Evolutionary conservation across 495 filamentous ascomycete species (phyloP).

Genomic region (Letharia columbiana): DNA sequence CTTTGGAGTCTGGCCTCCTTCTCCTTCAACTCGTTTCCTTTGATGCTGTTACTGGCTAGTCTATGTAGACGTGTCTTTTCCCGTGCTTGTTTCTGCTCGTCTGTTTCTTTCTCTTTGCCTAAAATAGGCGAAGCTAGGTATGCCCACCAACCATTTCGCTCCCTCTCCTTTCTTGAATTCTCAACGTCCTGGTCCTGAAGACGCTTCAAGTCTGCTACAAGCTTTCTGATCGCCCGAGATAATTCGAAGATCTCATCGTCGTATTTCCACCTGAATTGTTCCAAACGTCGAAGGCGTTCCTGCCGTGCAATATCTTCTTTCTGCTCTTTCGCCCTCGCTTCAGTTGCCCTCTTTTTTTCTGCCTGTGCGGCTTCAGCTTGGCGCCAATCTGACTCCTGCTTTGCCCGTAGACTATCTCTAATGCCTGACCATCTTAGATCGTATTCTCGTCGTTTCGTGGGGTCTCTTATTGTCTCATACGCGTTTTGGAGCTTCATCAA

Average conservation of each 20-base stretch:
- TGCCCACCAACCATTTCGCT: conserved; percentile 16
- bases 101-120: conserved; percentile 12
- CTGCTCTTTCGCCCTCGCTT: not conserved
- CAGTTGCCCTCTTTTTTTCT: not conserved
- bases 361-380: conserved; percentile 4
- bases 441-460: not conserved
- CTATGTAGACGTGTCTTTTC: conserved; percentile 16
- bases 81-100: conserved; percentile 8
- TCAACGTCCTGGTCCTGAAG: conserved; percentile 4
- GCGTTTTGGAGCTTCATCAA: conserved; percentile 27
- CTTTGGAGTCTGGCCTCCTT: conserved; percentile 4
- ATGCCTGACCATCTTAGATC: conserved; percentile 4
- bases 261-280: not conserved
- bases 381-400: not conserved
- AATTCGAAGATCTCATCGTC: conserved; percentile 3
- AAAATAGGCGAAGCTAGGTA: conserved; percentile 14
- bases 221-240: not conserved
- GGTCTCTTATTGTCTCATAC: conserved; percentile 31
- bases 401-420: not conserved
- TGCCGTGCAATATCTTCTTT: not conserved
- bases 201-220: conserved; percentile 4
- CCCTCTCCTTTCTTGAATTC: conserved; percentile 3
- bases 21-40: conserved; percentile 11
- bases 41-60: conserved; percentile 14
- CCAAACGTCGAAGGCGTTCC: not conserved